Conservation (phyloP, 225 moss, liverwort and hornwort genomes). For the Thuidium tamariscinum region DNA sequence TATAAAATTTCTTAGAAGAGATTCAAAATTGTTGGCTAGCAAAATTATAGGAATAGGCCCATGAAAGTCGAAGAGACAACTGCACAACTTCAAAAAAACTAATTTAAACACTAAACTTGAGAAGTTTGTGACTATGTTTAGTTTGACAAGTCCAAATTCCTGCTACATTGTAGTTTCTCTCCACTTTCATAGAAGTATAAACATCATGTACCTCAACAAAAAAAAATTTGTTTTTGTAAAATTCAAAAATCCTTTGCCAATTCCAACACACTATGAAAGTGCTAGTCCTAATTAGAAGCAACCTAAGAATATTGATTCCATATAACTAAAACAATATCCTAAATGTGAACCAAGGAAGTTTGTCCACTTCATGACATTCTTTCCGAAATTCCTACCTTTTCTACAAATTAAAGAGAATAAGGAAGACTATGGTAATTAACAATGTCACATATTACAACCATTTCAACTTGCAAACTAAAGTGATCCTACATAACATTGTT, state of each 20-base stretch:
- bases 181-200: neutral
- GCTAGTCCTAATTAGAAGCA: fast-evolving
- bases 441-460: neutral
- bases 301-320: fast-evolving
- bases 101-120: neutral
- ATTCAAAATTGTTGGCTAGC: neutral
- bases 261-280: neutral
- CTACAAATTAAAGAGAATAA: neutral
- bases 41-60: no score
- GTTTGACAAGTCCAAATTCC: neutral
- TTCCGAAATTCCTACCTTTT: fast-evolving
- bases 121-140: neutral
- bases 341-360: fast-evolving
- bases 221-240: fast-evolving
- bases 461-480: fast-evolving
- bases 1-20: neutral
- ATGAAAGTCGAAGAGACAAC: no score
- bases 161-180: neutral
- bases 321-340: fast-evolving
- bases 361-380: neutral
- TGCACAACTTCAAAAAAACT: neutral
- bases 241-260: neutral
- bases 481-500: neutral
- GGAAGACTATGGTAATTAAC: fast-evolving
- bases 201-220: fast-evolving